Percentiles rank a stretch among this genome's conserved stretches.
Evolutionary conservation across 2,329 filamentous ascomycete species (phyloP).

Genomic region (Aspergillus sp.): DNA sequence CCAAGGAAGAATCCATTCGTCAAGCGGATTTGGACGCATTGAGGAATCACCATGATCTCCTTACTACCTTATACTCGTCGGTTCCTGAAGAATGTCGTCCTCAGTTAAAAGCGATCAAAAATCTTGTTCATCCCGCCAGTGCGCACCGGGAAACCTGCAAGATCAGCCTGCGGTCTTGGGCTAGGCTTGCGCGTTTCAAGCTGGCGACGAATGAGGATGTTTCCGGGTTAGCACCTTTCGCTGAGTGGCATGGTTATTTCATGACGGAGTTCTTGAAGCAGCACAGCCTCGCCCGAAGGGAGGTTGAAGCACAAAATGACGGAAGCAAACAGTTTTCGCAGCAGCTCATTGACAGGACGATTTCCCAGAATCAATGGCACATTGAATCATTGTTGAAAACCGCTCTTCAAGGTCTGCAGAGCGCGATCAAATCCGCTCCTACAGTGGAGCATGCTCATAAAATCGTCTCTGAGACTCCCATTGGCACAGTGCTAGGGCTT

Average conservation of each 20-base stretch:
- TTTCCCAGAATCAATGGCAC: constrained; percentile 61
- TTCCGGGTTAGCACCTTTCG: constrained; percentile 53
- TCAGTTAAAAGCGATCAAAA: constrained; percentile 55
- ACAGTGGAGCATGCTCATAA: constrained; percentile 46
- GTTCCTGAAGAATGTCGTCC: constrained; percentile 59
- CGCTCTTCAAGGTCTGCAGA: constrained; percentile 56
- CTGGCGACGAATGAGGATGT: constrained; percentile 56
- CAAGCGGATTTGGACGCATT: constrained; percentile 61
- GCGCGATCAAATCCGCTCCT: constrained; percentile 50
- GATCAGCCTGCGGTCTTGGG: constrained; percentile 63
- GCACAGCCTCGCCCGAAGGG: constrained; percentile 60
- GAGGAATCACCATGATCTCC: constrained; percentile 65
- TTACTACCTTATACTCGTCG: constrained; percentile 64
- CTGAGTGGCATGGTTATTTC: constrained; percentile 60
- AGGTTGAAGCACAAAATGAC: constrained; percentile 59
- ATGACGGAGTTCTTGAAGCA: constrained; percentile 57
- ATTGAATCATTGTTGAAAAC: constrained; percentile 60
- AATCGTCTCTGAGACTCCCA: constrained; percentile 50
- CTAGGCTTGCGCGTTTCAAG: constrained; percentile 61
- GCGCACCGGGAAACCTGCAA: constrained; percentile 65
- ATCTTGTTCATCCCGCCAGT: constrained; percentile 59
- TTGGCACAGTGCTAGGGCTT: constrained; percentile 54
- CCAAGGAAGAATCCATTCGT: constrained; percentile 59
- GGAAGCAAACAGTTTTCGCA: constrained; percentile 47
- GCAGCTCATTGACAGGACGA: constrained; percentile 55